phyloP scores from a whole-genome alignment of 176 grass and related monocot species.

The Avena sativa region DNA sequence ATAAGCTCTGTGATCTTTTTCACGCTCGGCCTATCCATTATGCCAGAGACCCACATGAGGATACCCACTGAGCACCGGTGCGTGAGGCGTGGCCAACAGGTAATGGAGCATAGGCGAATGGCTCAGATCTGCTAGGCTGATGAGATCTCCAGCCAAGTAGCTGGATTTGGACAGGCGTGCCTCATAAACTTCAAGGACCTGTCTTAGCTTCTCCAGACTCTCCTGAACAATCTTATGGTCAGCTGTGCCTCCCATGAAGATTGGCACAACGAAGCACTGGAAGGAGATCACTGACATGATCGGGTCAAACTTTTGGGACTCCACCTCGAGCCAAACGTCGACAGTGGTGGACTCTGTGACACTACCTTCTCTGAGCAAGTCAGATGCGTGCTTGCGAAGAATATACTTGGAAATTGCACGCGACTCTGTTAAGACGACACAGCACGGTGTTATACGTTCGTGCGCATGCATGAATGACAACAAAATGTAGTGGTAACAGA shows the following conservation, averaged over 20 bases:
- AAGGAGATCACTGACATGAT: conserved; percentile 4
- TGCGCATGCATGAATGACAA: too few relatives aligned
- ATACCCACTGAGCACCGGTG: not conserved
- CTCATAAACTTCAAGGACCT: not conserved
- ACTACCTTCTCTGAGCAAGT: not conserved
- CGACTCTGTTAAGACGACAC: conserved; percentile 53
- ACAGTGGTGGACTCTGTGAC: not conserved
- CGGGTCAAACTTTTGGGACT: not conserved
- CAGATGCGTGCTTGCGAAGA: conserved; percentile 1
- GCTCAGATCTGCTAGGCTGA: conserved; percentile 31
- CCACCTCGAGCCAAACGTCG: not conserved
- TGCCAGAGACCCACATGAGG: not conserved
- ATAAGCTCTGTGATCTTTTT: conserved; percentile 18
- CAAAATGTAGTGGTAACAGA: not conserved
- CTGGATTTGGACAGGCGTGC: not conserved
- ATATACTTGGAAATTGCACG: conserved; percentile 62
- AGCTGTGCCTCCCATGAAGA: conserved; percentile 2
- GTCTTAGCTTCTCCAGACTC: not conserved
- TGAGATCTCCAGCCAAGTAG: conserved; percentile 14
- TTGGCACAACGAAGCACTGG: conserved; percentile 11
- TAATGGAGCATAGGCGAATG: conserved; percentile 14
- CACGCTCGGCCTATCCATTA: not conserved
- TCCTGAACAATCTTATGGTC: not conserved
- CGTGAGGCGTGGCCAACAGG: not conserved
- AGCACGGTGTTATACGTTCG: too few relatives aligned